A percentile compares a stretch with the other conserved stretches of the same genome.
phyloP scores from a whole-genome alignment of 148 eudicot genomes.

The Polygonum aviculare region DNA sequence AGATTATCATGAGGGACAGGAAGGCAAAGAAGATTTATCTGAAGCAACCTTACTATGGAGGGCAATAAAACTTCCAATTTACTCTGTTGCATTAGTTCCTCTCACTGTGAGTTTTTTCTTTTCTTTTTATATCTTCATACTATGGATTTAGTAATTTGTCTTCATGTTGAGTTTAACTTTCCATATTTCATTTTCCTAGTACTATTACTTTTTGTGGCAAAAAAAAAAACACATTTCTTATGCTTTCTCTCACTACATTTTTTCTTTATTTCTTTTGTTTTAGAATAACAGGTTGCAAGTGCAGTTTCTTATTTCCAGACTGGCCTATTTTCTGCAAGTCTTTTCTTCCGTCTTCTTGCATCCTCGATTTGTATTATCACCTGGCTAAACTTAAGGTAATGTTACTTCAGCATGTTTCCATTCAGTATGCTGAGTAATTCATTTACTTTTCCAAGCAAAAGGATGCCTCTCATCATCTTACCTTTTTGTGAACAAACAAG shows the following conservation, averaged over 20 bases:
- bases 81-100: constrained; percentile 89
- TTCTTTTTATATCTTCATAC: neutral
- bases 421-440: too few relatives aligned
- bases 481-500: too few relatives aligned
- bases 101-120: constrained; percentile 52
- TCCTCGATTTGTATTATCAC: constrained; percentile 70
- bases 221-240: neutral
- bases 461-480: too few relatives aligned
- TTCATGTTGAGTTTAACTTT: neutral
- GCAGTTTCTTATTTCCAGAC: constrained; percentile 83
- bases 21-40: constrained; percentile 35
- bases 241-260: neutral
- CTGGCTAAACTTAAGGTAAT: constrained; percentile 90
- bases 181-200: neutral
- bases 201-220: neutral
- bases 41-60: constrained; percentile 84
- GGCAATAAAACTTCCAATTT: constrained; percentile 85
- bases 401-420: neutral
- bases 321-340: constrained; percentile 41
- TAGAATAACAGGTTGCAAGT: constrained; percentile 38
- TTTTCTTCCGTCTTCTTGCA: constrained; percentile 49
- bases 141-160: neutral
- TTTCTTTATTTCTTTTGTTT: neutral
- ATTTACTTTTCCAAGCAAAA: too few relatives aligned
- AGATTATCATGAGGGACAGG: constrained; percentile 13